Evolutionary conservation across 2,329 filamentous ascomycete species (phyloP).

Genomic region (Diaporthe longicolla): DNA sequence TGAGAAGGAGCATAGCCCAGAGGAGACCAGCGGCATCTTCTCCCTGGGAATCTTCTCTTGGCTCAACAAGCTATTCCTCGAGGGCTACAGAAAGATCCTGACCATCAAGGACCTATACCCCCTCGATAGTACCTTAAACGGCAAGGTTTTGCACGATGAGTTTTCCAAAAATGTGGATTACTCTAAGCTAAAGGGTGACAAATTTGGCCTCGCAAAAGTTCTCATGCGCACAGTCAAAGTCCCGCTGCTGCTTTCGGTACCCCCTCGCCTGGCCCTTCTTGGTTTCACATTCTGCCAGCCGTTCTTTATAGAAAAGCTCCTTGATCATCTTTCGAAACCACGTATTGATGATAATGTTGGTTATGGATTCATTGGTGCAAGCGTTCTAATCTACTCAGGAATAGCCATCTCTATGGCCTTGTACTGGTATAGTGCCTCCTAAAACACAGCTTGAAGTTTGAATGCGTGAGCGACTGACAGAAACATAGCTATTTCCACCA

Average conservation of each 20-base stretch:
- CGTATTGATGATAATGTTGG: slow-evolving; percentile 46
- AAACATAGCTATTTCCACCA: slow-evolving; percentile 20
- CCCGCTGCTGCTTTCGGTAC: slow-evolving; percentile 53
- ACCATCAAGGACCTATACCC: slow-evolving; percentile 51
- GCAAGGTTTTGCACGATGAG: slow-evolving; percentile 43
- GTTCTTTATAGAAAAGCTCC: slow-evolving; percentile 57
- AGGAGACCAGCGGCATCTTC: slow-evolving; percentile 51
- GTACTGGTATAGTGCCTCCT: slow-evolving; percentile 49
- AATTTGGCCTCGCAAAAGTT: slow-evolving; percentile 50
- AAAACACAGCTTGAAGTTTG: slow-evolving; percentile 33
- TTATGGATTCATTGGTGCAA: slow-evolving; percentile 54
- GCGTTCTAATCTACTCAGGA: slow-evolving; percentile 50
- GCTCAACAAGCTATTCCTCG: slow-evolving; percentile 51
- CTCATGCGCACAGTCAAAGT: slow-evolving; percentile 50
- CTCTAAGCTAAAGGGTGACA: slow-evolving; percentile 40
- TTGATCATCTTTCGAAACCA: slow-evolving; percentile 52
- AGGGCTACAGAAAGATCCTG: slow-evolving; percentile 52
- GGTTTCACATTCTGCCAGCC: slow-evolving; percentile 60
- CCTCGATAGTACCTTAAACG: slow-evolving; percentile 46
- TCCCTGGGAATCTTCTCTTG: slow-evolving; percentile 50
- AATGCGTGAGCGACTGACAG: slow-evolving; percentile 42
- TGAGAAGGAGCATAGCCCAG: slow-evolving; percentile 55
- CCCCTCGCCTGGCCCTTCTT: slow-evolving; percentile 55
- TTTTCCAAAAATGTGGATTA: slow-evolving; percentile 40
- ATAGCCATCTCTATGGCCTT: slow-evolving; percentile 53